Conservation (phyloP, 805 yeast genomes). For the Wilhelminamyces savonicus region DNA sequence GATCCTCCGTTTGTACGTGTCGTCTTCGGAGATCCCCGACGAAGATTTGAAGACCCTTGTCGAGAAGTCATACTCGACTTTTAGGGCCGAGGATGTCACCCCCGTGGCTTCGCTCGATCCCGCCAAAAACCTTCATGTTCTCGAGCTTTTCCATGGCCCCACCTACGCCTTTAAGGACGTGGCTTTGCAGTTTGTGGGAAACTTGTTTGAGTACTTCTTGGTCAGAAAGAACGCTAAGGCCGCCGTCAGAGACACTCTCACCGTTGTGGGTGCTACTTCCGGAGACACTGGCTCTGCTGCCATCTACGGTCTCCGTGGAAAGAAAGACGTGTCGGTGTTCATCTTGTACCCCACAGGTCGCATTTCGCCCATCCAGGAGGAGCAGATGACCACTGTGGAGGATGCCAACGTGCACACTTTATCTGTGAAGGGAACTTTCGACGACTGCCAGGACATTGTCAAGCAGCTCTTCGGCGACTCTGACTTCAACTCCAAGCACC, state of each 20-base stretch:
- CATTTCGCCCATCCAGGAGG: slow-evolving; percentile 96
- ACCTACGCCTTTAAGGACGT: slow-evolving; percentile 99
- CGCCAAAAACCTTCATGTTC: slow-evolving; percentile 55
- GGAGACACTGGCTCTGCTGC: slow-evolving; percentile 99
- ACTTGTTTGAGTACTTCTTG: slow-evolving; percentile 88
- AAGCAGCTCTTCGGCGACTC: slow-evolving; percentile 87
- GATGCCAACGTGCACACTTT: slow-evolving; percentile 92
- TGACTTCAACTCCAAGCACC: slow-evolving; percentile 83
- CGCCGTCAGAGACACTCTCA: slow-evolving; percentile 69
- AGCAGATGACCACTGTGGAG: slow-evolving; percentile 95
- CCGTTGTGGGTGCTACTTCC: slow-evolving; percentile 98
- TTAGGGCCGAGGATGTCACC: slow-evolving; percentile 82
- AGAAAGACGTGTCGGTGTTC: slow-evolving; percentile 95
- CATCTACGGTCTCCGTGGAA: slow-evolving; percentile 93
- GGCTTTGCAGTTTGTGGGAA: slow-evolving; percentile 96
- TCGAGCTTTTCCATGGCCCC: slow-evolving; percentile 98
- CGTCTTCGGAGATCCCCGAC: slow-evolving; percentile 64
- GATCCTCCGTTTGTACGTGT: slow-evolving; percentile 75
- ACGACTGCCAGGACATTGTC: slow-evolving; percentile 96
- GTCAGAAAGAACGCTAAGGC: slow-evolving; percentile 58
- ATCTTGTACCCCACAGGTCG: slow-evolving; percentile 96
- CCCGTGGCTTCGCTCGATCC: slow-evolving; percentile 67
- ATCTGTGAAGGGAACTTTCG: slow-evolving; percentile 94
- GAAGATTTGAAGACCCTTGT: slow-evolving; percentile 61
- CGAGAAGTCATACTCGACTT: slow-evolving; percentile 76